Base-by-base conservation (phyloP, 129 eudicot species). In the Saussurea involucrata region DNA sequence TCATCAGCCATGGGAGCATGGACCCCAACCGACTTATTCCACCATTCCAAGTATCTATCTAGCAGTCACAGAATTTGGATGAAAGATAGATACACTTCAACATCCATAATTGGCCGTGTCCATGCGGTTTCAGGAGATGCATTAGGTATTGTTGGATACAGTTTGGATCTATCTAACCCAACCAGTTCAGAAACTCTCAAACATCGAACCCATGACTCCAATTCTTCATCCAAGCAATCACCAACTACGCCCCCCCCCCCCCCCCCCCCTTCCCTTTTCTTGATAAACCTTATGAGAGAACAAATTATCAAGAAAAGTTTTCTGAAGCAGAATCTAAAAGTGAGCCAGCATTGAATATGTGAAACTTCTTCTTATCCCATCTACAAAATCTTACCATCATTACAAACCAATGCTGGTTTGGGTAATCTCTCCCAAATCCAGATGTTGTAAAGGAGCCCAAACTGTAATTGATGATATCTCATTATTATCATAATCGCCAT, bases 11-110 rank as follows among this genome's bases (percentile, higher is more conserved):
- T 27, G 29, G 29, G 29, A 27, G 44, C 10, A 10, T 63, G 10
- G 7, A 37, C 9, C 29, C 65, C 65, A 10, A 58, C 46, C 15
- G 73, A 72, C 13, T 75, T 66, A 11, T 69, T 79, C 90, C 88
- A 75, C 95, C 88, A 87, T 10, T 73, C 32, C 61, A 58, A 70
- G 79, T n/a, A n/a, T n/a, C n/a, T 90, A 90, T 60, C 76, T 63
- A 3, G 63, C 71, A 7, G 92, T 78, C 81, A 71, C 55, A 83
- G 53, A 66, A 12, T 29, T 53, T 17, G 6, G 83, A 66, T 37
- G 78, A 78, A 40, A n/a, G n/a, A n/a, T n/a, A 79, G 10, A 63
- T 64, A 79, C 66, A 79, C 24, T 42, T 22, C 6, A 22, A 31
- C 57, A 61, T 83, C 80, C 68, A 15, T 58, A 67, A 83, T 36